A percentile compares a stretch with the other conserved stretches of the same genome.
Conservation (phyloP, 306 rosid species). For the Malus orientalis region DNA sequence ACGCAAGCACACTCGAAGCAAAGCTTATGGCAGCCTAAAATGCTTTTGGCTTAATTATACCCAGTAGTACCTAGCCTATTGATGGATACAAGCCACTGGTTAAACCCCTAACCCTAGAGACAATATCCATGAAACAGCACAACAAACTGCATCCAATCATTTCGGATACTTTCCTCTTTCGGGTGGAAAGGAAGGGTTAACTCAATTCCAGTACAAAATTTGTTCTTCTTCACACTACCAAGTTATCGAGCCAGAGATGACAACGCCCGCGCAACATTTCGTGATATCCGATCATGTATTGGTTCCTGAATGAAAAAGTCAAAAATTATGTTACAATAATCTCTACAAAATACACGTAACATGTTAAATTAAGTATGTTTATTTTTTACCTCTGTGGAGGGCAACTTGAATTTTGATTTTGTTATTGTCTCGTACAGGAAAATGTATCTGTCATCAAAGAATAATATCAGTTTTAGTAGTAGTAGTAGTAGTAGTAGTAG, state of each 20-base stretch:
- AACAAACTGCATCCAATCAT: not conserved
- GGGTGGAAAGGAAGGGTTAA: not conserved
- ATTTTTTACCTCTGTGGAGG: constrained; percentile 38
- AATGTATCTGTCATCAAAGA: constrained; percentile 57
- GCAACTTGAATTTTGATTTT: constrained; percentile 60
- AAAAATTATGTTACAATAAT: not conserved
- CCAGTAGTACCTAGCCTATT: not conserved
- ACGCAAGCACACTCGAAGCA: not conserved
- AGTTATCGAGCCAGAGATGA: constrained; percentile 37
- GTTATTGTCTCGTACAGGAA: constrained; percentile 89
- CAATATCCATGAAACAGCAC: not conserved
- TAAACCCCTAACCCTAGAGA: not conserved
- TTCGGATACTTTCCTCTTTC: not conserved
- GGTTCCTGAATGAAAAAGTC: constrained; percentile 49
- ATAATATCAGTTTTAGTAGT: not conserved
- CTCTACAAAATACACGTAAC: not conserved
- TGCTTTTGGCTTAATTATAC: not conserved
- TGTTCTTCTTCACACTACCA: not conserved
- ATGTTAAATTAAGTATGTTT: not conserved
- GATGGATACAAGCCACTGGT: not conserved
- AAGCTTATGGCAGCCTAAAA: not conserved
- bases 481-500: not conserved
- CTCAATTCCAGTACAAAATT: not conserved
- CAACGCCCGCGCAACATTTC: constrained; percentile 60
- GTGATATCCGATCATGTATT: constrained; percentile 73